These are phyloP conservation scores for Mycena polygramma DNA, from an alignment of 768 basidiomycete species.

Conservation along the genomic window DNA sequence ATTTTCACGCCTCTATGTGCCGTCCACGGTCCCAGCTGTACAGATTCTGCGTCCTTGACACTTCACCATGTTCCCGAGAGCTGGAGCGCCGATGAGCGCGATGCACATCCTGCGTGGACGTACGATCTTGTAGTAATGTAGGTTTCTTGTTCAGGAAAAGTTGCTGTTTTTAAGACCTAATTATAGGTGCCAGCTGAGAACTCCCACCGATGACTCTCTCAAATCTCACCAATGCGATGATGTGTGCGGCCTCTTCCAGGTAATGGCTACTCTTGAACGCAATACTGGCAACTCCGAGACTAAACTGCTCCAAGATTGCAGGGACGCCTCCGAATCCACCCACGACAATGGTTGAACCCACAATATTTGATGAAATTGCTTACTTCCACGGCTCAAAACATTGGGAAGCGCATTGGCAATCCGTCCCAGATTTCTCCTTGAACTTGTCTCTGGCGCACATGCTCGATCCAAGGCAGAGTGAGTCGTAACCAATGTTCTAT, in stretches of 20 bases:
- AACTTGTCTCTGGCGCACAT: background rate
- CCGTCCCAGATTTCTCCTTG: constrained; percentile 3
- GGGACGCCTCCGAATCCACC: too few species aligned
- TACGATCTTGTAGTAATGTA: constrained; percentile 27
- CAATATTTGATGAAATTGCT: constrained; percentile 27
- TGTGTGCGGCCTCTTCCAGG: constrained; percentile 11
- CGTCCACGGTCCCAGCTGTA: constrained; percentile 5
- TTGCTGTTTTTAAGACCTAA: background rate
- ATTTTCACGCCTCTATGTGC: constrained; percentile 3
- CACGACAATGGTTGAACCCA: background rate
- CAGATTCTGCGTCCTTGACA: background rate
- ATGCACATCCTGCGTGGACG: constrained; percentile 28
- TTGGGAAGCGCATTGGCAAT: constrained; percentile 32
- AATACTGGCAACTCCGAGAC: too few species aligned
- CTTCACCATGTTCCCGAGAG: constrained; percentile 18
- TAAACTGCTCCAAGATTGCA: too few species aligned
- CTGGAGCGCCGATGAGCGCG: constrained; percentile 32
- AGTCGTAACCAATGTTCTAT: background rate
- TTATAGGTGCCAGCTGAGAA: constrained; percentile 10
- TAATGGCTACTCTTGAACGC: background rate
- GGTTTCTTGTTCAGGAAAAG: background rate
- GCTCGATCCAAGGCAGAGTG: constrained; percentile 20
- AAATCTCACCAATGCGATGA: constrained; percentile 25
- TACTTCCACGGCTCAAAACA: constrained; percentile 29
- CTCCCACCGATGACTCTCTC: background rate